Evolutionary conservation across 164 flowering plant genomes (phyloP), one percentile per base, ranked within the genome.

Genomic region (Magnolia sinica): DNA sequence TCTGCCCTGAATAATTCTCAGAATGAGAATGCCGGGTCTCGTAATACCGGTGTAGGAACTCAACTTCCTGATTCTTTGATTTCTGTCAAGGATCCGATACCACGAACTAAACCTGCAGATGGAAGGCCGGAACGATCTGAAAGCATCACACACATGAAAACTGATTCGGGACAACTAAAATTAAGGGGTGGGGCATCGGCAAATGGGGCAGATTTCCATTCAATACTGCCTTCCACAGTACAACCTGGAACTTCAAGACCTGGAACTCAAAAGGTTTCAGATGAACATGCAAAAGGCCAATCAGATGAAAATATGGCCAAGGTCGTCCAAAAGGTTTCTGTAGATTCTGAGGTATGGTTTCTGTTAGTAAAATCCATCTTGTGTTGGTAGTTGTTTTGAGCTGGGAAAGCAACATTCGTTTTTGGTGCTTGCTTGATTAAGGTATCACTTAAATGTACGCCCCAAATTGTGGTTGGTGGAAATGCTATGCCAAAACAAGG

Each of bases 271-370:
- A 93, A 88, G 71, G 89, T 79, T 64, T n/a, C 70, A 29, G 93
- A 87, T 76, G 97, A 92, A 70, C 78, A 83, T 65, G 50, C 82
- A 20, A 86, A 79, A 74, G 88, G 86, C 74, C 24, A 74, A 29
- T 23, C 29, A 51, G 98, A 95, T 78, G 98, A 95, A 24, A 88
- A 75, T 82, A 37, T 45, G 11, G 72, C 76, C 37, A 91, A 90
- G 86, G 78, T 76, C 79, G 69, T 83, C 58, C 37, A 84, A 18
- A 92, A 84, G 84, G 72, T 67, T 63, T 73, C 87, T 67, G 73
- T 82, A 5, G 97, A 91, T 68, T 63, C 89, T 72, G 97, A 94
- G 98, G 99, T 96, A 86, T 55, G 72, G n/a, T 50, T 70, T 51
- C 49, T 55, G 2, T 55, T 11, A 2, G 13, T 37, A 37, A 37